Conservation (phyloP, 208 protist genomes). For the Trypanosoma melophagium region DNA sequence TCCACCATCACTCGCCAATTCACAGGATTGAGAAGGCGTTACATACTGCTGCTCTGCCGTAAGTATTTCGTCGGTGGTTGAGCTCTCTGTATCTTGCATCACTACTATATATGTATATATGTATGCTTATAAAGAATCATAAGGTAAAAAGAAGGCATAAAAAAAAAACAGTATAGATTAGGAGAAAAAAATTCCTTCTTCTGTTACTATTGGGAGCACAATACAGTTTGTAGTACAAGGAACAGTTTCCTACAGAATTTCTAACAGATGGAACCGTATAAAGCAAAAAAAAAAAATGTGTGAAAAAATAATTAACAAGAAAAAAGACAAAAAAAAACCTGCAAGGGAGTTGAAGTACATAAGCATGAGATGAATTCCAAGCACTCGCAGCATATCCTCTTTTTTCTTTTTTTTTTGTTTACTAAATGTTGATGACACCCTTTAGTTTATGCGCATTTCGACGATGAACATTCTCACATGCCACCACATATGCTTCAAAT, state of each 20-base stretch:
- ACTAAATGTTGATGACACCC: constrained; percentile 68
- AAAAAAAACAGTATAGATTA: neutral
- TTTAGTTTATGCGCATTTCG: constrained; percentile 91
- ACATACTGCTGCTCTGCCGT: neutral
- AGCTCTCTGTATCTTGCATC: neutral
- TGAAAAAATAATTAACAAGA: too few relatives aligned
- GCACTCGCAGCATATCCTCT: too few relatives aligned
- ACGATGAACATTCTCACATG: constrained; percentile 83
- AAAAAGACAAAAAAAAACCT: too few relatives aligned
- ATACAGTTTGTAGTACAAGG: too few relatives aligned
- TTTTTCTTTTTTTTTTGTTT: neutral
- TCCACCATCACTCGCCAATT: constrained; percentile 8
- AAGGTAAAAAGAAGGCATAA: neutral
- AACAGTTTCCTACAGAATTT: too few relatives aligned
- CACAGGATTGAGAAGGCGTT: neutral
- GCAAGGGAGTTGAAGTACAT: too few relatives aligned
- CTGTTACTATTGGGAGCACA: too few relatives aligned
- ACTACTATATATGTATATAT: constrained; percentile 15
- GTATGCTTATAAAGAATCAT: constrained; percentile 10
- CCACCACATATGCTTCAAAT: constrained; percentile 67
- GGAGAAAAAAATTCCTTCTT: too few relatives aligned
- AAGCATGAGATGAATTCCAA: too few relatives aligned
- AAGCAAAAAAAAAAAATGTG: too few relatives aligned
- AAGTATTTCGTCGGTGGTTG: neutral
- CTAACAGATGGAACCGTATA: too few relatives aligned